These are phyloP conservation scores for Cucurbita argyrosperma DNA, from an alignment of 306 rosid species.

Conservation along the genomic window DNA sequence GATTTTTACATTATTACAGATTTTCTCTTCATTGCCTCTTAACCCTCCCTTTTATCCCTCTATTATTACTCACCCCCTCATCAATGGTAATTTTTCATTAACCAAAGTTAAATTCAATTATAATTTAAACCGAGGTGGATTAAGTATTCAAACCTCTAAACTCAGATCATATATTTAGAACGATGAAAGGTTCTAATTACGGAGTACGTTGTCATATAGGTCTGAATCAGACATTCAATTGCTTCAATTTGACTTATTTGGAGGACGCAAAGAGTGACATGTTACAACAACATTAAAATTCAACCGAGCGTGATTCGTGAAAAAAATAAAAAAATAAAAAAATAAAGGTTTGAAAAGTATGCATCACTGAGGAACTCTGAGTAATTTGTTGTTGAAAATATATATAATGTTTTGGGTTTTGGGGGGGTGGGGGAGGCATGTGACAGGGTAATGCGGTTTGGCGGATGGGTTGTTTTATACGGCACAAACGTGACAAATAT, in stretches of 20 bases:
- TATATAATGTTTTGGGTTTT: neutral
- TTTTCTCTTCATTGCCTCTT: neutral
- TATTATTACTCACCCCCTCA: neutral
- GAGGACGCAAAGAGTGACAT: too few relatives aligned
- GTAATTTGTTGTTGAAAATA: neutral
- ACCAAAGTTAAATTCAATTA: neutral
- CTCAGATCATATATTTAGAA: too few relatives aligned
- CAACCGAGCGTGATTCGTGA: neutral
- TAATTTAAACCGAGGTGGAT: too few relatives aligned
- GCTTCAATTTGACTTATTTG: too few relatives aligned
- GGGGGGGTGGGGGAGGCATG: neutral
- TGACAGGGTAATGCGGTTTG: constrained; percentile 1
- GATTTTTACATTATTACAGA: neutral
- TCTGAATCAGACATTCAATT: too few relatives aligned
- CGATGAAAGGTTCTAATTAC: too few relatives aligned
- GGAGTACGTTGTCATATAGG: too few relatives aligned
- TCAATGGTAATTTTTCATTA: neutral
- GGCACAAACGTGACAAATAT: neutral
- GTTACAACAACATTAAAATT: neutral
- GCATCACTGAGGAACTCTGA: neutral
- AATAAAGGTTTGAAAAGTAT: neutral
- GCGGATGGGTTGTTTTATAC: constrained; percentile 1
- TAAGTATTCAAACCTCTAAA: too few relatives aligned
- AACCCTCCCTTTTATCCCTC: neutral
- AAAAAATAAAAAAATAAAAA: too few relatives aligned